Evolutionary conservation across 257 asterid species (phyloP).

Genomic region (Anisodus tanguticus): DNA sequence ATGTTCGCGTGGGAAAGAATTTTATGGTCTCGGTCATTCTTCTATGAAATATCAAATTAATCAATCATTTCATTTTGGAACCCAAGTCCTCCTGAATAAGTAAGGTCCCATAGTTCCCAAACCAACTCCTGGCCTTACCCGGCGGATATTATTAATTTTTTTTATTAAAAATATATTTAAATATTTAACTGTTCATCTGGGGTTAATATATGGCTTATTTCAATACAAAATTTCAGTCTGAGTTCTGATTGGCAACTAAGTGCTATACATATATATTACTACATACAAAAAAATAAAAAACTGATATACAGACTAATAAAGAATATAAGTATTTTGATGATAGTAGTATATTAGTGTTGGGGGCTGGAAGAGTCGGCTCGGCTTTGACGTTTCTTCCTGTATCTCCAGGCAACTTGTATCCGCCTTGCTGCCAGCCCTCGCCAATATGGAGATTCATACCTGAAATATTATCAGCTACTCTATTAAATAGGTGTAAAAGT

Average conservation of each 20-base stretch:
- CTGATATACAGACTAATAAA: background rate
- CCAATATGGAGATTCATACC: slow-evolving; percentile 88
- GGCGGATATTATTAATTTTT: too few species aligned
- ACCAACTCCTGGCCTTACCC: too few species aligned
- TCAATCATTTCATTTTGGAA: too few species aligned
- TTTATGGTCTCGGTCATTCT: too few species aligned
- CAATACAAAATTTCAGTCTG: background rate
- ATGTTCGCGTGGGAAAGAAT: too few species aligned
- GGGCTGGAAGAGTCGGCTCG: slow-evolving; percentile 53
- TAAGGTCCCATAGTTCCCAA: too few species aligned
- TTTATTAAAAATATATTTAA: background rate
- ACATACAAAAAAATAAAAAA: background rate
- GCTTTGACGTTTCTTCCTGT: slow-evolving; percentile 64
- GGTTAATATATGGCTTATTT: background rate
- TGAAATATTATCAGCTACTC: slow-evolving; percentile 27
- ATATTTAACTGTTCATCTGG: background rate
- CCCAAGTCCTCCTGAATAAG: too few species aligned
- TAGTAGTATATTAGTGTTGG: slow-evolving; percentile 23
- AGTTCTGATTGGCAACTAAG: background rate
- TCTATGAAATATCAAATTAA: too few species aligned
- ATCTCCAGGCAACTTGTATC: slow-evolving; percentile 88
- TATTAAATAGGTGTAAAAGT: background rate
- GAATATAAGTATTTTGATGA: background rate
- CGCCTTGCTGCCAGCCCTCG: slow-evolving; percentile 67
- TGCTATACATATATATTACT: background rate